Evolutionary conservation across 106 monocot genomes (phyloP), one percentile per base, ranked within the genome.

Genomic region (Dendrobium nobile): DNA sequence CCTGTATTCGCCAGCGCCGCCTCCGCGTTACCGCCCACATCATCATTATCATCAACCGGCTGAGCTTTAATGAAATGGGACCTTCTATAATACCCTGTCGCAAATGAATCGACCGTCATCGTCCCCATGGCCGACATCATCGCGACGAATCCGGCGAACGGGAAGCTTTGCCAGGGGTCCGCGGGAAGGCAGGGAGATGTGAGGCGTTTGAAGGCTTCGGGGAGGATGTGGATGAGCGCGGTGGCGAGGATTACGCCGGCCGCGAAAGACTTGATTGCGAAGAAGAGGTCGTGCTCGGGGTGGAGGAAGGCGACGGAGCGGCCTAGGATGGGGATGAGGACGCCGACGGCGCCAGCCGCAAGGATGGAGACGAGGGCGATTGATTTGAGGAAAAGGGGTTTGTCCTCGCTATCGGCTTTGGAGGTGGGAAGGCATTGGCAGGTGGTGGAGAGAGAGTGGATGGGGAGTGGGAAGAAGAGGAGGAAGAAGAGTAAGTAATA

Each of bases 211-310:
- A 90, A 90, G 44, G 93, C 84, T 55, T 93, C 90, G 0, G 93
- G 93, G 16, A 90, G 78, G 4, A 93, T 88, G 84, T 93, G 93
- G 86, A 93, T 88, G 84, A 88, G 88, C 0, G 88, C 93, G 1
- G 93, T 93, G 58, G 87, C 88, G 11, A 93, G 87, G 80, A 93
- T 93, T 55, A 93, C 93, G 37, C 93, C 93, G 43, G 93, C 88
- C 16, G 90, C 90, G 80, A 93, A 93, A 16, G 93, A 86, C 75
- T 93, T 93, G 77, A 93, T 87, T 43, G 90, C 24, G 13, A 77
- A 77, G 75, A 93, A 93, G 75, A 85, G 73, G 77, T 87, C 82
- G 72, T 82, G 16, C 33, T 90, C 90, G 7, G 95, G 95, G 7
- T 54, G 79, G 5, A 95, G 87, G 2, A 87, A 84, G 13, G 95